phyloP scores from a whole-genome alignment of 345 rosid species.

The Crucihimalaya himalaica region DNA sequence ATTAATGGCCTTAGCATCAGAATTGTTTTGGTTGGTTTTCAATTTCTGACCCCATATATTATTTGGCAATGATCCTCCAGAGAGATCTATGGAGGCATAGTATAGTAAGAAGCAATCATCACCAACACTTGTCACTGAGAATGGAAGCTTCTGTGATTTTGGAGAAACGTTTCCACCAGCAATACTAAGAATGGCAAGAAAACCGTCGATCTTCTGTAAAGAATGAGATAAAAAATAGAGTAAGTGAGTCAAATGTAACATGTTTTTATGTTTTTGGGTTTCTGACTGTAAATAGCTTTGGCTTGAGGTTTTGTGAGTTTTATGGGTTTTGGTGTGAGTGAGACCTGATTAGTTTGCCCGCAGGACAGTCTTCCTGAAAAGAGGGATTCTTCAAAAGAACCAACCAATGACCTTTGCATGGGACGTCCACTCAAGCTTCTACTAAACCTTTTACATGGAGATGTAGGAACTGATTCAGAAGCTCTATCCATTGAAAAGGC shows the following conservation, averaged over 20 bases:
- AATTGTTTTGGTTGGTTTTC: slow-evolving; percentile 48
- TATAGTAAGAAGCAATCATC: slow-evolving; percentile 77
- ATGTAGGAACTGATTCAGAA: slow-evolving; percentile 45
- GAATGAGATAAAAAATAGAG: not conserved
- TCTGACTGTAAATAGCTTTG: not conserved
- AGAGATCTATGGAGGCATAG: slow-evolving; percentile 76
- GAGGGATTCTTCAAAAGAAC: slow-evolving; percentile 94
- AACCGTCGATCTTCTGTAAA: slow-evolving; percentile 40
- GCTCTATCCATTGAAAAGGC: slow-evolving; percentile 56
- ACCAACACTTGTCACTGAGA: slow-evolving; percentile 82
- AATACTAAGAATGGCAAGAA: slow-evolving; percentile 49
- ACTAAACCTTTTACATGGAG: slow-evolving; percentile 47
- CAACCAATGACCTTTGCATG: slow-evolving; percentile 78
- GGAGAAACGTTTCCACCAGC: slow-evolving; percentile 88
- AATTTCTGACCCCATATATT: slow-evolving; percentile 54
- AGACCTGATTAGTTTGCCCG: slow-evolving; percentile 63
- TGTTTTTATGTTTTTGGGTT: not conserved
- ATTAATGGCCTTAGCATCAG: slow-evolving; percentile 57
- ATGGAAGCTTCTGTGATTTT: slow-evolving; percentile 81
- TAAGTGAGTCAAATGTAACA: slow-evolving; percentile 23
- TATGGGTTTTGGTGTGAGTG: not conserved
- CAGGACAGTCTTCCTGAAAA: slow-evolving; percentile 72
- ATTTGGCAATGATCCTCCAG: slow-evolving; percentile 51
- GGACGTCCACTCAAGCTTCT: slow-evolving; percentile 76
- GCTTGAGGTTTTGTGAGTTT: not conserved